Percentiles rank a stretch among this genome's conserved stretches.
Evolutionary conservation across 1,284 basidiomycete species (phyloP).

Genomic region (Fomes fomentarius): DNA sequence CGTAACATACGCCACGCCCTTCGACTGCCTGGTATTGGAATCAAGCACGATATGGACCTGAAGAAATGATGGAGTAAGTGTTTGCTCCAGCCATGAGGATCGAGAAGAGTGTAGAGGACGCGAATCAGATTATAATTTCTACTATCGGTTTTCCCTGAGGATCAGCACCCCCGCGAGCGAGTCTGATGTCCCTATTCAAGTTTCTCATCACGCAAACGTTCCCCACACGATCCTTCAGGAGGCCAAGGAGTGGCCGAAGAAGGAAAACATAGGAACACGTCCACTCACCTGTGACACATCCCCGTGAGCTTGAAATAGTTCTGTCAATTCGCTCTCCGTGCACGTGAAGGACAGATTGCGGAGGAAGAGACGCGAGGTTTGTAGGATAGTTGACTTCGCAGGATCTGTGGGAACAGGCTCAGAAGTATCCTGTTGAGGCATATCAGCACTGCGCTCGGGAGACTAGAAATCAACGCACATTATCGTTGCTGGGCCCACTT

Average conservation of each 20-base stretch:
- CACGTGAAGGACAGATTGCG: slow-evolving; percentile 91
- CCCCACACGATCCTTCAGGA: not conserved
- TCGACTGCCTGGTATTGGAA: slow-evolving; percentile 64
- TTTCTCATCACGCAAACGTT: slow-evolving; percentile 39
- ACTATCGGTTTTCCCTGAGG: slow-evolving; percentile 61
- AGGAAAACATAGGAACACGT: slow-evolving; percentile 4
- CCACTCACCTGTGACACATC: slow-evolving; percentile 69
- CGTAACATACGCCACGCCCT: slow-evolving; percentile 87
- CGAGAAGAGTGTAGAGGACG: slow-evolving; percentile 2
- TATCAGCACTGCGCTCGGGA: not conserved
- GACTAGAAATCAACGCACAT: slow-evolving; percentile 9
- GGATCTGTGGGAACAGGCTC: slow-evolving; percentile 38
- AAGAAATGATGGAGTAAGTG: slow-evolving; percentile 4
- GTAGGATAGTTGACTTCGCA: slow-evolving; percentile 67
- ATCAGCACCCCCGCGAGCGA: slow-evolving; percentile 56
- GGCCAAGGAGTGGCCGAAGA: no score
- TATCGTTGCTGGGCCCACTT: slow-evolving; percentile 19
- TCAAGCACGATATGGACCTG: slow-evolving; percentile 89
- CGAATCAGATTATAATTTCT: slow-evolving; percentile 39
- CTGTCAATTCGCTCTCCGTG: slow-evolving; percentile 71
- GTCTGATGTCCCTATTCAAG: slow-evolving; percentile 51
- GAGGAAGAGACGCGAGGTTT: slow-evolving; percentile 85
- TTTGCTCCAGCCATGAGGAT: not conserved
- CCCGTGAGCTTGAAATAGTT: slow-evolving; percentile 77
- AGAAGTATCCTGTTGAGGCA: slow-evolving; percentile 2